Evolutionary conservation across 208 protist species (phyloP).

Genomic region (Leptomonas pyrrhocoris): DNA sequence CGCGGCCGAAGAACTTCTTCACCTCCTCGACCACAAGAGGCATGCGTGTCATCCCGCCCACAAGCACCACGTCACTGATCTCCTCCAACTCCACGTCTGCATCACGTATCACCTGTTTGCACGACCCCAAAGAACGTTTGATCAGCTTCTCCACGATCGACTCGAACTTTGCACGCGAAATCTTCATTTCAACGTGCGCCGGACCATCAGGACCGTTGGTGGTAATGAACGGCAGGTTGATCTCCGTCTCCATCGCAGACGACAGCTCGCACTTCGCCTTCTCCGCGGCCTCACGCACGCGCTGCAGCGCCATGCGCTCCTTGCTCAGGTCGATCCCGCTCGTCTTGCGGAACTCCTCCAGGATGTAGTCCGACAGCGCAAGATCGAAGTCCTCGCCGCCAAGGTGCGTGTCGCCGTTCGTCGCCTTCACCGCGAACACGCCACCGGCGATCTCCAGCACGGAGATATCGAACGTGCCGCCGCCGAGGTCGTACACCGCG

Average conservation of each 20-base stretch:
- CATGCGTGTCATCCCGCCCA: conserved; percentile 98
- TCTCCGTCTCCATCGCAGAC: conserved; percentile 83
- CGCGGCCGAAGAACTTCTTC: conserved; percentile 92
- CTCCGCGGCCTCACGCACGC: conserved; percentile 97
- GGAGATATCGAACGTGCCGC: conserved; percentile 99
- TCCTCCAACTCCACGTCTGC: conserved; percentile 81
- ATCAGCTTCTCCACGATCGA: conserved; percentile 83
- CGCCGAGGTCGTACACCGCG: conserved; percentile 80
- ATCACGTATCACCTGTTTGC: conserved; percentile 92
- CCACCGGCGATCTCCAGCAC: conserved; percentile 93
- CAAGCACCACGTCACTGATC: conserved; percentile 97
- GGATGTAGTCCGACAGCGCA: conserved; percentile 85
- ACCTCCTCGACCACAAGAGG: conserved; percentile 93
- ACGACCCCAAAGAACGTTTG: conserved; percentile 42
- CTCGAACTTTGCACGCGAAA: conserved; percentile 96
- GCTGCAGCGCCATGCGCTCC: conserved; percentile 95
- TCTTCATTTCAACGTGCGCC: conserved; percentile 79
- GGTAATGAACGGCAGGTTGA: conserved; percentile 97
- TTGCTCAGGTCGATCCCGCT: conserved; percentile 92
- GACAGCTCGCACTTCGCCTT: conserved; percentile 98
- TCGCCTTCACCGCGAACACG: conserved; percentile 98
- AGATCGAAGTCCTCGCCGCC: conserved; percentile 99
- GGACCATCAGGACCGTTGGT: conserved; percentile 79
- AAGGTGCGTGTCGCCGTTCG: conserved; percentile 99
- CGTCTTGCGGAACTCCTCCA: conserved; percentile 94